Conservation (phyloP, 768 basidiomycete species). For the Candolleomyces eurysporus region DNA sequence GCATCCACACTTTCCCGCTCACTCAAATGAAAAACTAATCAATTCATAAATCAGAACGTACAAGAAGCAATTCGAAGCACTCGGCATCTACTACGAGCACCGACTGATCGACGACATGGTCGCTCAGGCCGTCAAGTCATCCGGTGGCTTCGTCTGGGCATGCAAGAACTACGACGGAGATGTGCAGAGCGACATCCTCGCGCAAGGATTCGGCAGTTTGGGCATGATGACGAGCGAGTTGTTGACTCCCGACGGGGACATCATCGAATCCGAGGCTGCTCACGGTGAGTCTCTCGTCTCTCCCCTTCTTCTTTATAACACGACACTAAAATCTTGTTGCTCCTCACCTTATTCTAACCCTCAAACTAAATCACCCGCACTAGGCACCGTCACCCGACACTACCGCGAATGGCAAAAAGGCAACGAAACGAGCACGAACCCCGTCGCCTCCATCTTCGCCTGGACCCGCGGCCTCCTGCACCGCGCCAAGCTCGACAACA, state of each 20-base stretch:
- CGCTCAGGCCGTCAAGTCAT: conserved; percentile 94
- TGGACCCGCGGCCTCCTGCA: conserved; percentile 96
- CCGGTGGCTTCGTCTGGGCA: conserved; percentile 86
- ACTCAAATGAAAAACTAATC: background rate
- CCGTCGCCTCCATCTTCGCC: conserved; percentile 96
- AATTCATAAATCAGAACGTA: conserved; percentile 46
- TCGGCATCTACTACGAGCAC: conserved; percentile 90
- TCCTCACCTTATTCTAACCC: no score
- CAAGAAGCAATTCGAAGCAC: conserved; percentile 64
- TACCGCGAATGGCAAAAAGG: conserved; percentile 98
- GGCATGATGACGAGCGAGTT: conserved; percentile 99
- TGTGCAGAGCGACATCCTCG: conserved; percentile 89
- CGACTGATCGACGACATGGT: conserved; percentile 98
- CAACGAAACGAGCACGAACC: conserved; percentile 97
- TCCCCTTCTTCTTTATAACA: no score
- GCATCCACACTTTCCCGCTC: no score
- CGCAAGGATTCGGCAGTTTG: conserved; percentile 93
- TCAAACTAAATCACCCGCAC: no score
- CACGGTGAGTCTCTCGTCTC: conserved; percentile 53
- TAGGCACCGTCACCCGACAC: conserved; percentile 88
- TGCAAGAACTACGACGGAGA: conserved; percentile 83
- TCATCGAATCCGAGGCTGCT: conserved; percentile 94
- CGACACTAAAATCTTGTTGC: no score
- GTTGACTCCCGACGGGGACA: conserved; percentile 89
- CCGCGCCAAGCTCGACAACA: conserved; percentile 89